A percentile compares a stretch with the other conserved stretches of the same genome.
Evolutionary conservation across 2,329 filamentous ascomycete species (phyloP).

Genomic region (Penicillium psychrosexuale): DNA sequence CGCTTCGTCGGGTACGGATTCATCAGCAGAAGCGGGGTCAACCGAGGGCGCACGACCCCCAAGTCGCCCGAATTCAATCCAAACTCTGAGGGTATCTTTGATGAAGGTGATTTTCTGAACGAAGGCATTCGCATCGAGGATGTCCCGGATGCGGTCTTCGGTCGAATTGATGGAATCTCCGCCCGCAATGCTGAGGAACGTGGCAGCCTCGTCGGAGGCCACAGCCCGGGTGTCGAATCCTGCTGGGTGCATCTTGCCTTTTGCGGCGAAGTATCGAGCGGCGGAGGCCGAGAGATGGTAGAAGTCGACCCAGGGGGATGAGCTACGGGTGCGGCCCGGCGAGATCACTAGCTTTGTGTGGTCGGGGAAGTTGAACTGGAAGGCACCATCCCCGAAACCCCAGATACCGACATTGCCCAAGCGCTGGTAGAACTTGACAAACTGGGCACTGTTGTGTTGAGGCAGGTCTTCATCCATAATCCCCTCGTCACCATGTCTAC

Average conservation of each 20-base stretch:
- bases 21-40: slow-evolving; percentile 9
- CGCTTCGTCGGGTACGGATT: slow-evolving; percentile 26
- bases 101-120: slow-evolving; percentile 44
- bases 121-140: slow-evolving; percentile 46
- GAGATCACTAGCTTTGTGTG: slow-evolving; percentile 52
- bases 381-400: slow-evolving; percentile 50
- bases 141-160: slow-evolving; percentile 41
- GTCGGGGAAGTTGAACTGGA: slow-evolving; percentile 54
- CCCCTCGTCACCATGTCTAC: slow-evolving; percentile 40
- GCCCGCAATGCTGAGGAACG: slow-evolving; percentile 41
- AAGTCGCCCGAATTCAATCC: slow-evolving; percentile 39
- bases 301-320: slow-evolving; percentile 47
- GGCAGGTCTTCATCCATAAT: slow-evolving; percentile 28
- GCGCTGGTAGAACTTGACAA: slow-evolving; percentile 51
- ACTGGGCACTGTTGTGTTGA: slow-evolving; percentile 34
- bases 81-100: slow-evolving; percentile 40
- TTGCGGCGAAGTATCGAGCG: slow-evolving; percentile 42
- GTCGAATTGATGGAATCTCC: slow-evolving; percentile 32
- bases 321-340: slow-evolving; percentile 37
- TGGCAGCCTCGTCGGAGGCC: slow-evolving; percentile 41
- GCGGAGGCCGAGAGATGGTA: slow-evolving; percentile 49
- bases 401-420: slow-evolving; percentile 54
- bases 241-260: slow-evolving; percentile 43
- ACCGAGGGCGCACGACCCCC: slow-evolving; percentile 32
- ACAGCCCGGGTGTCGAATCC: slow-evolving; percentile 44